A percentile compares a stretch with the other conserved stretches of the same genome.
Evolutionary conservation across 495 filamentous ascomycete genomes (phyloP).

Genomic region (Penicillium cataractarum): DNA sequence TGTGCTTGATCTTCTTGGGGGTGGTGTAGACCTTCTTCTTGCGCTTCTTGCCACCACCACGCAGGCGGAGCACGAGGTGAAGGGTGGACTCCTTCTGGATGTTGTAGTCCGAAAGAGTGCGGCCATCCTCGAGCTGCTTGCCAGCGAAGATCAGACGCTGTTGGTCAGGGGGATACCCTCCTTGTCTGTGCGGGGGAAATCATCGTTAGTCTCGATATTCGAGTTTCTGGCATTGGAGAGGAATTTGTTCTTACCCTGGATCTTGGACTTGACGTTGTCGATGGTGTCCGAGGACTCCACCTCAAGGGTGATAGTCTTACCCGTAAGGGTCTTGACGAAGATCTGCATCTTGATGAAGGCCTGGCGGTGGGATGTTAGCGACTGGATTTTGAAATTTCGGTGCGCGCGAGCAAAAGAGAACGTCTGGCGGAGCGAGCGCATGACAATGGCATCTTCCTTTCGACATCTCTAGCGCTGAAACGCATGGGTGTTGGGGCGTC

Average conservation of each 20-base stretch:
- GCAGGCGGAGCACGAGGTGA: conserved; percentile 96
- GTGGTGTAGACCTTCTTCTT: conserved; percentile 99
- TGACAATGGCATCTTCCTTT: conserved; percentile 10
- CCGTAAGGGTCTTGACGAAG: conserved; percentile 99
- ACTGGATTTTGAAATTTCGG: not conserved
- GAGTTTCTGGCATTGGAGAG: not conserved
- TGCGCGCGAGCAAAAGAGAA: not conserved
- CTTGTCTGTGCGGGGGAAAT: conserved; percentile 69
- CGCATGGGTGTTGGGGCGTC: not conserved
- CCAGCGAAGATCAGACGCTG: conserved; percentile 99
- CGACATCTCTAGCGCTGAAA: not conserved
- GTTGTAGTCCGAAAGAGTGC: conserved; percentile 99
- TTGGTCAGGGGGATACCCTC: conserved; percentile 99
- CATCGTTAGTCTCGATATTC: conserved; percentile 16
- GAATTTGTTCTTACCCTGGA: conserved; percentile 59
- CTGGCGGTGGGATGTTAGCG: conserved; percentile 33
- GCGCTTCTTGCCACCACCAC: conserved; percentile 96
- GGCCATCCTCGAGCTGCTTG: conserved; percentile 99
- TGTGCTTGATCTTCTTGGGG: conserved; percentile 99
- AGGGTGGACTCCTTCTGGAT: conserved; percentile 99
- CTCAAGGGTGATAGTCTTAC: conserved; percentile 99
- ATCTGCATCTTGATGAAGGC: conserved; percentile 87
- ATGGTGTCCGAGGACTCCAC: conserved; percentile 99
- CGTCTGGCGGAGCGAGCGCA: conserved; percentile 2
- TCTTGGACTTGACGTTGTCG: conserved; percentile 99